Base-by-base conservation (phyloP, 164 flowering plant genomes). In the Vitis rupestris region DNA sequence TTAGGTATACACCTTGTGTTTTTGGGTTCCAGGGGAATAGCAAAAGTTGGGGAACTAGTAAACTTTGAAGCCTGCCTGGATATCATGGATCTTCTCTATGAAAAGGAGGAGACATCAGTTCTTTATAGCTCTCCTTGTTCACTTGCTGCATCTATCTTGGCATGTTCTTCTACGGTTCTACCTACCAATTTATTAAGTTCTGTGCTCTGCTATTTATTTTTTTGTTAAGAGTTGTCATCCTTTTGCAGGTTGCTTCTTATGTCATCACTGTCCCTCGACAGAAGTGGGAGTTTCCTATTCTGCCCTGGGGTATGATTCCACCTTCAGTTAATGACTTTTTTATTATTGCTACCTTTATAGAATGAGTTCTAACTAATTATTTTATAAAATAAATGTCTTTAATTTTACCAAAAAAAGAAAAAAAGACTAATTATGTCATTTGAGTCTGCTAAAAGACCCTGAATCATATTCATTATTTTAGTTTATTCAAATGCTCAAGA, bases 41-140 rank as follows among this genome's bases (percentile, higher is more conserved):
- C 97, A n/a, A 84, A 65, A 69, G 80, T 75, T 68, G 98, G 94
- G 65, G 88, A 86, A 44, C 75, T 79, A 66, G 61, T 90, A 75
- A 83, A 77, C 58, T 79, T 86, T 61, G 87, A 84, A 69, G 86
- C 80, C 15, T 86, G 90, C 81, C 81, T 85, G 89, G 90, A 91
- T 68, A 73, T 93, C 58, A 79, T 93, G 97, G 97, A 93, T 83
- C 87, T 91, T 63, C 83, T 91, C 29, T 93, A 90, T 70, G 97
- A 91, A 71, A 76, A 80, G 57, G 94, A 86, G 74, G 87, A 76
- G 67, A 81, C 79, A 31, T 74, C 85, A 13, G 57, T 58, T 29
- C 83, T 85, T 65, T 82, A 71, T 72, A 19, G 68, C 44, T 77
- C 88, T 80, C 90, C 97, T 50, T 55, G 55, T 61, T 73, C 78